Conservation (phyloP, 495 filamentous ascomycete genomes). For the Amphirosellinia nigrospora region DNA sequence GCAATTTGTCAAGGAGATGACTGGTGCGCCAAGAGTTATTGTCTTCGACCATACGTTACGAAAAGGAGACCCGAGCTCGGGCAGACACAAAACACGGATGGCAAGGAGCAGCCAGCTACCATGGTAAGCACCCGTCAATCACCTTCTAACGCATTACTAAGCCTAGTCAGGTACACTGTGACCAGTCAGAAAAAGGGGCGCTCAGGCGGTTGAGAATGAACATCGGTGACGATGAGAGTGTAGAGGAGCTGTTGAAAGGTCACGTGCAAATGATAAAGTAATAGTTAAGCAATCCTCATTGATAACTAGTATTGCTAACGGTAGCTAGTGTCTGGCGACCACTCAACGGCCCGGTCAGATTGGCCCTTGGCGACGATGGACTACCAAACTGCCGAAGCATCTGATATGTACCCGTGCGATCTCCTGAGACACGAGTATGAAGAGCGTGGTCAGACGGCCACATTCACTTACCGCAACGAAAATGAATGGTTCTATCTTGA, state of each 20-base stretch:
- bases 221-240: neutral
- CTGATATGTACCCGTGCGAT: slow-evolving; percentile 24
- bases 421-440: slow-evolving; percentile 22
- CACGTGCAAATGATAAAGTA: slow-evolving; percentile 9
- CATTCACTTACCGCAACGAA: slow-evolving; percentile 12
- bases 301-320: neutral
- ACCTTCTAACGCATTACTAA: neutral
- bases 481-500: slow-evolving; percentile 27
- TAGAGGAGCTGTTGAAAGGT: neutral
- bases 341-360: slow-evolving; percentile 26
- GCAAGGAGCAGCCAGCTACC: slow-evolving; percentile 20
- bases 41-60: slow-evolving; percentile 31
- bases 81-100: slow-evolving; percentile 7
- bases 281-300: neutral
- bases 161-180: slow-evolving; percentile 20
- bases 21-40: slow-evolving; percentile 26
- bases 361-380: slow-evolving; percentile 32
- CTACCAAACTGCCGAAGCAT: slow-evolving; percentile 16
- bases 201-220: slow-evolving; percentile 12
- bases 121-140: neutral
- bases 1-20: slow-evolving; percentile 21
- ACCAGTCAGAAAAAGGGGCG: slow-evolving; percentile 21
- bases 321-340: slow-evolving; percentile 28
- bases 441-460: slow-evolving; percentile 27
- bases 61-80: neutral